Evolutionary conservation across 192 early-diverging fungal species (phyloP).

Genomic region (Martensiomyces pterosporus): DNA sequence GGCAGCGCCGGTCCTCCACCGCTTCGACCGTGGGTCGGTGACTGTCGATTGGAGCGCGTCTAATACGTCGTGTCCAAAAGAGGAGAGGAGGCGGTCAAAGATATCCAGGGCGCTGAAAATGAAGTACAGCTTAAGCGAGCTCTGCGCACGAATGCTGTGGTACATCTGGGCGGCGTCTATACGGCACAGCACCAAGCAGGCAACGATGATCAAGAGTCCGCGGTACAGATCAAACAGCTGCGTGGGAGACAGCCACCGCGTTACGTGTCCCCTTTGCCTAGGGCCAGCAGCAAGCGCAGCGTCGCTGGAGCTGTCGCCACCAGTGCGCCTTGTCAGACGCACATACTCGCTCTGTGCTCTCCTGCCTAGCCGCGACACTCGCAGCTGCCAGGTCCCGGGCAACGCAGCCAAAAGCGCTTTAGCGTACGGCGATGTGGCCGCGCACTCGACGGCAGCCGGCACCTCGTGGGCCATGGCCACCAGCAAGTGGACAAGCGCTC

Average conservation of each 20-base stretch:
- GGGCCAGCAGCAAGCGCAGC: constrained; percentile 1
- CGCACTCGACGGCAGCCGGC: constrained; percentile 1
- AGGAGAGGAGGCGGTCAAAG: constrained; percentile 87
- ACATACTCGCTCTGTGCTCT: background rate
- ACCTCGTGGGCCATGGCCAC: constrained; percentile 6
- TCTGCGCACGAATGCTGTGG: constrained; percentile 93
- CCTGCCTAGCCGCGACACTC: constrained; percentile 8
- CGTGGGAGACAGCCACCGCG: constrained; percentile 62
- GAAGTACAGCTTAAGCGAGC: constrained; percentile 94
- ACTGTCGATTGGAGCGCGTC: constrained; percentile 86
- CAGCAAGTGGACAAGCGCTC: constrained; percentile 57
- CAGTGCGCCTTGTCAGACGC: constrained; percentile 12
- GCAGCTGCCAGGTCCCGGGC: constrained; percentile 20
- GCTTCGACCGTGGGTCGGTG: constrained; percentile 33
- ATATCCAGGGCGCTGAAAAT: constrained; percentile 96
- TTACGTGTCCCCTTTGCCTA: constrained; percentile 10
- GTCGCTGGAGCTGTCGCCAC: background rate
- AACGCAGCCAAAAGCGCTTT: constrained; percentile 8
- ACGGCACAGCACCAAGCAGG: constrained; percentile 69
- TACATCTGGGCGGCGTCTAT: constrained; percentile 90
- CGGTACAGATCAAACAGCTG: constrained; percentile 92
- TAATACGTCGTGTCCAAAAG: constrained; percentile 91
- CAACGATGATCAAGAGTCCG: constrained; percentile 71
- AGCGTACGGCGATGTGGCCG: constrained; percentile 2
- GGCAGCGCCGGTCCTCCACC: constrained; percentile 34